Percentiles rank a stretch among this genome's conserved stretches.
These are phyloP conservation scores for Ceratobasidium sp. DNA, from an alignment of 1,284 basidiomycete species.

Conservation along the genomic window DNA sequence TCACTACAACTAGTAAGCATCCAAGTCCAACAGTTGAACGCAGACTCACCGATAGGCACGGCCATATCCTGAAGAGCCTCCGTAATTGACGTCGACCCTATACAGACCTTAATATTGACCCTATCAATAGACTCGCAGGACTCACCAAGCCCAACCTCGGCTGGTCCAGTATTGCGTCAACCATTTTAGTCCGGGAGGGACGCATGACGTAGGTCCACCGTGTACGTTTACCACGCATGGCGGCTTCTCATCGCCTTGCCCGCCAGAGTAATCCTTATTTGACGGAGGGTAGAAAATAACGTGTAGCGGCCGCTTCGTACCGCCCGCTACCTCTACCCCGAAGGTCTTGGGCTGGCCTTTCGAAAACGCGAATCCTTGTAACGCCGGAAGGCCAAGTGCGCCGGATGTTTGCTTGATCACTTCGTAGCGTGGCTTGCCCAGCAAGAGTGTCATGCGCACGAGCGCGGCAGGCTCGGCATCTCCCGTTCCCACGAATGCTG, in stretches of 20 bases:
- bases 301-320: conserved; percentile 56
- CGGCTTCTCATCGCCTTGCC: conserved; percentile 60
- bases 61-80: conserved; percentile 71
- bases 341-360: conserved; percentile 25
- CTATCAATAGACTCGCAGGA: conserved; percentile 5
- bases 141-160: conserved; percentile 64
- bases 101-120: conserved; percentile 1
- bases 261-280: conserved; percentile 62
- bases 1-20: conserved; percentile 50
- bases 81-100: conserved; percentile 72
- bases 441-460: conserved; percentile 50
- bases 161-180: conserved; percentile 67
- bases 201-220: conserved; percentile 66
- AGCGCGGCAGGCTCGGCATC: conserved; percentile 54
- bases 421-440: conserved; percentile 40
- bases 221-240: conserved; percentile 68
- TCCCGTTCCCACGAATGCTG: conserved; percentile 51
- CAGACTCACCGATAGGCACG: conserved; percentile 58
- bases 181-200: conserved; percentile 58
- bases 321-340: conserved; percentile 46
- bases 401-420: conserved; percentile 5
- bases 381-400: conserved; percentile 9
- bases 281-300: conserved; percentile 66
- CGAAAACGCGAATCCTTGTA: conserved; percentile 33
- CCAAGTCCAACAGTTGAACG: background rate